phyloP scores from a whole-genome alignment of 139 green algal species.

The Microglena sp. region DNA sequence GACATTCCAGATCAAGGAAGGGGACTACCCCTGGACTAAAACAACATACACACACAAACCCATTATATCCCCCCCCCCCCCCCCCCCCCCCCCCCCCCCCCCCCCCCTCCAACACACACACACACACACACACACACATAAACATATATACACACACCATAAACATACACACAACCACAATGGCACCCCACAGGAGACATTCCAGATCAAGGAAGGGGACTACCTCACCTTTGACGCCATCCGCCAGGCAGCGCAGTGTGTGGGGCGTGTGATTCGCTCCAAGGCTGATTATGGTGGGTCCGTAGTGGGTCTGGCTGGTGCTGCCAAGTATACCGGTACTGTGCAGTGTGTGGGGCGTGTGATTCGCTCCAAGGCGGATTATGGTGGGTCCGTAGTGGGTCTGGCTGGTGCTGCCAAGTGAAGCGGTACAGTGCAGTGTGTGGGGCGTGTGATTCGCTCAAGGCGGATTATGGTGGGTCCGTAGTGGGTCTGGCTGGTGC shows the following conservation, averaged over 20 bases:
- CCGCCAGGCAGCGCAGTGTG: conserved; percentile 92
- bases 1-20: conserved; percentile 58
- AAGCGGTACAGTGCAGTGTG: conserved; percentile 1
- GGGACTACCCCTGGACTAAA: too few relatives aligned
- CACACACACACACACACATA: too few relatives aligned
- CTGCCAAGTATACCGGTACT: background rate
- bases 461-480: conserved; percentile 1
- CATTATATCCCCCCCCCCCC: too few relatives aligned
- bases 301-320: background rate
- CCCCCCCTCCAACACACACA: too few relatives aligned
- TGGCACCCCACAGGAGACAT: conserved; percentile 42
- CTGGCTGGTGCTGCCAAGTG: background rate
- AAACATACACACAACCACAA: background rate
- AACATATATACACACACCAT: too few relatives aligned
- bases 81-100: too few relatives aligned
- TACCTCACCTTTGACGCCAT: conserved; percentile 98
- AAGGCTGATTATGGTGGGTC: conserved; percentile 70
- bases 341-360: background rate
- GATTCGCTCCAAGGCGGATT: background rate
- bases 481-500: too few relatives aligned
- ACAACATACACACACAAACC: too few relatives aligned
- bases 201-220: conserved; percentile 84
- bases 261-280: conserved; percentile 95
- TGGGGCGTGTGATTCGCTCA: background rate
- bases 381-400: background rate